phyloP scores from a whole-genome alignment of 2,329 filamentous ascomycete species.

The Cladosporium austrohemisphaericum region DNA sequence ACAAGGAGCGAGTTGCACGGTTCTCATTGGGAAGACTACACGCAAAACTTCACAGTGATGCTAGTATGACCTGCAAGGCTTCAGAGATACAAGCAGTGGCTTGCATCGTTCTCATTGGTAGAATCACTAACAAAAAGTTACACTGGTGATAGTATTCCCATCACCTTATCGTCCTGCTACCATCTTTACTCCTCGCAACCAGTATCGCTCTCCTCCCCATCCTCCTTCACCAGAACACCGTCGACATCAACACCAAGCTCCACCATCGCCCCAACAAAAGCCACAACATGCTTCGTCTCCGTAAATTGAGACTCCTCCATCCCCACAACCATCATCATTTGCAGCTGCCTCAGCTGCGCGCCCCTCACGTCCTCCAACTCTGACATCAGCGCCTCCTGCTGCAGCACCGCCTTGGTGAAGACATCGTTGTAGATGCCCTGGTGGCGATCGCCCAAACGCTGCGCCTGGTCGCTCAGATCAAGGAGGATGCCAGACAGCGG shows the following conservation, averaged over 20 bases:
- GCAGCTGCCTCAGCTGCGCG: neutral
- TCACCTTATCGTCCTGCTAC: no score
- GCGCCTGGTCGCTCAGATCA: neutral
- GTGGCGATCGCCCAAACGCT: neutral
- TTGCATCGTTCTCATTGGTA: no score
- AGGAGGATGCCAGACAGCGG: neutral
- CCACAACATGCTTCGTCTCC: neutral
- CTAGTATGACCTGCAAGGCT: no score
- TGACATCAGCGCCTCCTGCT: neutral
- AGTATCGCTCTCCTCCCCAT: no score
- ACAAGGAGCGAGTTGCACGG: no score
- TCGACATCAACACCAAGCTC: neutral
- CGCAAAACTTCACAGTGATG: no score
- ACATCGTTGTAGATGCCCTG: neutral
- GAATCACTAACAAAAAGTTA: no score
- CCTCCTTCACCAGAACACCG: neutral
- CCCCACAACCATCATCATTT: neutral
- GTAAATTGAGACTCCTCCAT: neutral
- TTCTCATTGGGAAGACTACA: no score
- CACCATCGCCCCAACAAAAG: neutral
- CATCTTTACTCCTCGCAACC: no score
- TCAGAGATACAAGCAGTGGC: no score
- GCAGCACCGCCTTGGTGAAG: neutral
- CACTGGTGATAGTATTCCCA: no score
- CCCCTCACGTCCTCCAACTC: neutral